These are phyloP conservation scores for Hepatocystis sp. DNA, from an alignment of 169 alveolate genomes.

Conservation along the genomic window DNA sequence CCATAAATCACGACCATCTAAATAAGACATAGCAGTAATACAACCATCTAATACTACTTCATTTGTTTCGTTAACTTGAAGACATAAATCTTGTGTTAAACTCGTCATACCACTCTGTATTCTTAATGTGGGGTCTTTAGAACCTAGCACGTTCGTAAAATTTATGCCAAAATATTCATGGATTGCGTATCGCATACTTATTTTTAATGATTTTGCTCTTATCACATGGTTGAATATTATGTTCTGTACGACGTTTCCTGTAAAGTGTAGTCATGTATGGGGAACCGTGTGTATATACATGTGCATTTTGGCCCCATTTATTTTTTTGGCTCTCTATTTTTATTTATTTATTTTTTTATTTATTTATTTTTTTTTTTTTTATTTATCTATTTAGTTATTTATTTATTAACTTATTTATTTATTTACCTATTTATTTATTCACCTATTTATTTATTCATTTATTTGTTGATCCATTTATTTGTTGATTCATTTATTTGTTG, in stretches of 20 bases:
- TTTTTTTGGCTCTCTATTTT: too few relatives aligned
- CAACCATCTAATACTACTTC: slow-evolving; percentile 85
- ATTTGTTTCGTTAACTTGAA: slow-evolving; percentile 83
- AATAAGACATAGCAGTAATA: slow-evolving; percentile 81
- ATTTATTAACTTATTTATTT: too few relatives aligned
- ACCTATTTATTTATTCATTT: too few relatives aligned
- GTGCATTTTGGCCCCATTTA: too few relatives aligned
- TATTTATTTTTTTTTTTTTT: too few relatives aligned
- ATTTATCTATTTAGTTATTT: too few relatives aligned
- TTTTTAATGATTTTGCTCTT: slow-evolving; percentile 82
- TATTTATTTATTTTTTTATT: too few relatives aligned
- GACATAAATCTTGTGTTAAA: slow-evolving; percentile 81
- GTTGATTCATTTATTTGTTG: too few relatives aligned
- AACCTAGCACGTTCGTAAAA: slow-evolving; percentile 86
- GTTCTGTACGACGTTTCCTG: slow-evolving; percentile 81
- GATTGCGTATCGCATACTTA: slow-evolving; percentile 87
- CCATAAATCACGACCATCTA: slow-evolving; percentile 83
- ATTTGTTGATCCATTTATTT: too few relatives aligned
- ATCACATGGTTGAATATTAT: slow-evolving; percentile 82
- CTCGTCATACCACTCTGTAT: slow-evolving; percentile 92
- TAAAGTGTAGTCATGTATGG: too few relatives aligned
- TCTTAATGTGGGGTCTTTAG: slow-evolving; percentile 87
- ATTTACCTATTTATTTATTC: too few relatives aligned
- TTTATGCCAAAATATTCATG: slow-evolving; percentile 90
- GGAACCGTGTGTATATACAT: too few relatives aligned